These are phyloP conservation scores for Bryoglossum gracile DNA, from an alignment of 495 filamentous ascomycete species.

Conservation along the genomic window DNA sequence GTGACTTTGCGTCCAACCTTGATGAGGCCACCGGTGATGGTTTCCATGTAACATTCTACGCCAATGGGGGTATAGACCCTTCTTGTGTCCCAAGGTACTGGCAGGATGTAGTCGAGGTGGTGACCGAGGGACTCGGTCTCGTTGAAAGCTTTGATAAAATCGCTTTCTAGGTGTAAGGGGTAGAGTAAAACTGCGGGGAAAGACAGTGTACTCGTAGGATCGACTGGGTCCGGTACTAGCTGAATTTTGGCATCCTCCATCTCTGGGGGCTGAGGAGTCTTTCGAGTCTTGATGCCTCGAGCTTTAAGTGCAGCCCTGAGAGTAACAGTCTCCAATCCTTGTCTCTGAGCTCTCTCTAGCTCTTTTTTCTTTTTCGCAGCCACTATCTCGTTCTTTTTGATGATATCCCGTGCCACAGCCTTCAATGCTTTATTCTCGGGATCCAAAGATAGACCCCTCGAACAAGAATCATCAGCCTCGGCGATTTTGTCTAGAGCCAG, in stretches of 20 bases:
- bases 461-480: slow-evolving; percentile 70
- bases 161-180: slow-evolving; percentile 64
- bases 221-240: slow-evolving; percentile 65
- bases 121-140: slow-evolving; percentile 63
- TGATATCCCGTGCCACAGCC: slow-evolving; percentile 45
- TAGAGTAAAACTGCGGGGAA: slow-evolving; percentile 83
- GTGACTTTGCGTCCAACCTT: slow-evolving; percentile 84
- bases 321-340: slow-evolving; percentile 47
- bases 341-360: slow-evolving; percentile 44
- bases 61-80: slow-evolving; percentile 53
- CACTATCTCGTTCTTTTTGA: slow-evolving; percentile 37
- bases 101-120: slow-evolving; percentile 75
- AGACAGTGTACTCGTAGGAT: slow-evolving; percentile 58
- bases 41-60: slow-evolving; percentile 93
- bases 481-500: slow-evolving; percentile 61
- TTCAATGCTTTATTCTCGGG: slow-evolving; percentile 49
- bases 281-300: slow-evolving; percentile 58
- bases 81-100: slow-evolving; percentile 71
- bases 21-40: slow-evolving; percentile 65
- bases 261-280: slow-evolving; percentile 66
- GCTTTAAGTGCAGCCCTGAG: slow-evolving; percentile 65
- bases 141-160: slow-evolving; percentile 80
- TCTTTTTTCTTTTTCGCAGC: slow-evolving; percentile 33
- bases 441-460: slow-evolving; percentile 63
- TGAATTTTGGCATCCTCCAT: slow-evolving; percentile 69